These are phyloP conservation scores for Saccharomycopsis sp. DNA, from an alignment of 805 yeast species.

Conservation along the genomic window DNA sequence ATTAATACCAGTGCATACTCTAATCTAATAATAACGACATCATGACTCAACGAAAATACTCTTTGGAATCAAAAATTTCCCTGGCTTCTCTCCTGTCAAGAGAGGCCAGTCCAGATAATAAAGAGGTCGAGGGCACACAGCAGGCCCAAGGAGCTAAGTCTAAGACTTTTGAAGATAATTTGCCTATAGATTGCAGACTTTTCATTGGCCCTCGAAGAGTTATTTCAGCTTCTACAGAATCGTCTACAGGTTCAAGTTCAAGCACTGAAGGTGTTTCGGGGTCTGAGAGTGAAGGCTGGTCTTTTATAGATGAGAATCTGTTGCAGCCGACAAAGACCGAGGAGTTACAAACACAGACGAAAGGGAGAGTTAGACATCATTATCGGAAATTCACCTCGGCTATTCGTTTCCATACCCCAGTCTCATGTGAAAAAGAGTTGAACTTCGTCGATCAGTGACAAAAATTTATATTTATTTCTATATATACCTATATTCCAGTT, in stretches of 20 bases:
- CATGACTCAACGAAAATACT: neutral
- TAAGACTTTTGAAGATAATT: too few relatives aligned
- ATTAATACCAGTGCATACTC: too few relatives aligned
- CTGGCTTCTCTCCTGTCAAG: neutral
- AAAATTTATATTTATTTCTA: too few relatives aligned
- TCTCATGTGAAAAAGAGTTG: neutral
- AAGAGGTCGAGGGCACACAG: neutral
- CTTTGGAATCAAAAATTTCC: neutral
- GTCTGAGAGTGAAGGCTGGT: neutral
- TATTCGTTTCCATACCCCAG: neutral
- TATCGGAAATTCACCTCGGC: neutral
- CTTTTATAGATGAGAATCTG: neutral
- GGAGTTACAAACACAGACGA: too few relatives aligned
- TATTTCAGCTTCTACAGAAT: neutral
- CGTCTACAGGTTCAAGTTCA: neutral
- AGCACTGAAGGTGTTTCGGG: neutral
- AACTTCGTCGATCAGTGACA: neutral
- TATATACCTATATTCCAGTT: too few relatives aligned
- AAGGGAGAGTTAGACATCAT: neutral
- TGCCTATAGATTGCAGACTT: neutral
- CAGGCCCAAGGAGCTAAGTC: too few relatives aligned
- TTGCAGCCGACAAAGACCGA: neutral
- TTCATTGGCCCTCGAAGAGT: neutral
- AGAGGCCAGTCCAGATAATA: neutral
- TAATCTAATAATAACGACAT: too few relatives aligned